Evolutionary conservation across 192 early-diverging fungal species (phyloP), one percentile per base, ranked within the genome.

Genomic region (Backusella australiensis): DNA sequence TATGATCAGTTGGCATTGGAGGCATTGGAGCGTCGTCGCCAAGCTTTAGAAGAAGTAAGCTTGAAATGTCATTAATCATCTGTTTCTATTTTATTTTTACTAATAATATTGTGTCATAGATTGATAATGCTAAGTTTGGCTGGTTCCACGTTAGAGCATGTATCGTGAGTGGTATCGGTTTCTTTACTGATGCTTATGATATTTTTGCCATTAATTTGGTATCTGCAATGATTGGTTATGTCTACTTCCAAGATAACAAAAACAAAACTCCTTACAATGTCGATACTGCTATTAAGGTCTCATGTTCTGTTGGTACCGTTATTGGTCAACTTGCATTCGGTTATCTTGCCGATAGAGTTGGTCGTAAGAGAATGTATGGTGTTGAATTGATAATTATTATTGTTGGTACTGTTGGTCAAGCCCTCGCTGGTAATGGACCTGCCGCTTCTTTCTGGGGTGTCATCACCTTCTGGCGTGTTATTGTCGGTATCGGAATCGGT

Each of bases 101-200:
- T 63, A 63, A 63, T 26, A 59, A 26, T 14, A 8, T 12, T 29
- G 9, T 26, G 11, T 29, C 56, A 44, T 77, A 83, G 86, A 89
- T 89, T 69, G 93, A 94, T 75, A 91, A 92, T 77, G 91, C 89
- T 21, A 89, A 92, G 80, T 93, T 94, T 71, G 88, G 88, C 66
- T 91, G 90, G 92, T 92, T 92, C 83, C 92, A 93, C 77, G 83
- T 93, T 79, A 89, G 89, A 63, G 88, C 92, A 34, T 92, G 90
- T 82, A 74, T 93, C 65, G 89, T 93, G 2, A 88, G 91, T 14
- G 92, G 91, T 72, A 87, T 92, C 32, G 93, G 95, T 72, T 96
- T 97, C 85, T 93, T 96, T 72, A 95, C 94, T 52, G 96, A 98
- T 80, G 92, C 95, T 12, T 97, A 97, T 83, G 97, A 98, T 83